Evolutionary conservation across 2,329 filamentous ascomycete genomes (phyloP).

Genomic region (Diplocarpon mali): DNA sequence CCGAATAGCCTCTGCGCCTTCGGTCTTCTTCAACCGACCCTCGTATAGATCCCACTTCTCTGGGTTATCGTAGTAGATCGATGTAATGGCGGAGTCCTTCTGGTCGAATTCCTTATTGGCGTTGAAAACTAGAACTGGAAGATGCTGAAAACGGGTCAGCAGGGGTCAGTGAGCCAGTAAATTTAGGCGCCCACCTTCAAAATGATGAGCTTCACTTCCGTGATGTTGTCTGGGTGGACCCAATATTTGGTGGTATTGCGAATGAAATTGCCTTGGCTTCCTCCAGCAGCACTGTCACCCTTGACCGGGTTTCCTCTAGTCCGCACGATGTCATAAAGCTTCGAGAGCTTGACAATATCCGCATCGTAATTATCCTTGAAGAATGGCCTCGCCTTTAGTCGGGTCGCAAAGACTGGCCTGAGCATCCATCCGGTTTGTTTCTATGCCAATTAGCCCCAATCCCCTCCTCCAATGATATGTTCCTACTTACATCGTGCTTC

Average conservation of each 20-base stretch:
- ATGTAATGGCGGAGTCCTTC: slow-evolving; percentile 88
- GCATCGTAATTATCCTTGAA: slow-evolving; percentile 99
- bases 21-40: slow-evolving; percentile 91
- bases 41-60: slow-evolving; percentile 90
- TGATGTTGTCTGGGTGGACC: slow-evolving; percentile 98
- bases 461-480: not conserved
- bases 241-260: slow-evolving; percentile 98
- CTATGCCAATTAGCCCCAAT: slow-evolving; percentile 32
- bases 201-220: slow-evolving; percentile 94
- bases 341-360: slow-evolving; percentile 88
- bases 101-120: slow-evolving; percentile 90
- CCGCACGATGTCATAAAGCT: slow-evolving; percentile 86
- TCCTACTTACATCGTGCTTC: slow-evolving; percentile 79
- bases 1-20: slow-evolving; percentile 92
- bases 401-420: slow-evolving; percentile 88
- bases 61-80: slow-evolving; percentile 96
- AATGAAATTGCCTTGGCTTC: slow-evolving; percentile 87
- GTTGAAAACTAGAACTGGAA: slow-evolving; percentile 96
- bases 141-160: slow-evolving; percentile 43
- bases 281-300: slow-evolving; percentile 85
- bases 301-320: slow-evolving; percentile 87
- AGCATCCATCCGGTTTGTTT: slow-evolving; percentile 93
- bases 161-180: not conserved
- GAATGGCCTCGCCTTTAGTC: slow-evolving; percentile 92
- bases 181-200: slow-evolving; percentile 49